Evolutionary conservation across 2,329 filamentous ascomycete species (phyloP), one percentile per base, ranked within the genome.

Genomic region (Didymella segeticola): DNA sequence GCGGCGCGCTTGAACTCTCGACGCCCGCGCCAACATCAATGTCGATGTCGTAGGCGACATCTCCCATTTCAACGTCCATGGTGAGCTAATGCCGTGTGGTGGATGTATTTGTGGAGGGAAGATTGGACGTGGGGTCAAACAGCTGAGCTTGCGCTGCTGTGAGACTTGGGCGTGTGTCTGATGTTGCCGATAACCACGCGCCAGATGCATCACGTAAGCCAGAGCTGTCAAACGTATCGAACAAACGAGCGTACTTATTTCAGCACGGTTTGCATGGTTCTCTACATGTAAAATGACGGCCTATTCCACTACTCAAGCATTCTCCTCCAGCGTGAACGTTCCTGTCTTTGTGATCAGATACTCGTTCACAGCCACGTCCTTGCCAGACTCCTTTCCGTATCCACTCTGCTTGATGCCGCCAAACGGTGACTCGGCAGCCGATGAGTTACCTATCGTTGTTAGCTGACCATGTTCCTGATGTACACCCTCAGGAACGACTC

Each of bases 321-420:
- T 49, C 20, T 64, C 67, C 43, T 83, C 81, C 42, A 88, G 65
- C 0, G 85, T 86, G 59, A 88, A 74, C 0, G 85, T 88, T 8
- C 85, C 86, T 0, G 86, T 88, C 77, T 88, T 88, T 11, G 83
- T 85, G 37, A 87, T 82, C 62, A 85, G 55, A 62, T 86, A 87
- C 68, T 87, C 85, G 37, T 81, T 78, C 17, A 87, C 80, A 3
- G 85, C 86, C 42, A 88, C 85, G 58, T 87, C 84, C 71, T 86
- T 88, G 14, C 86, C 86, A 26, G 80, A 83, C 67, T 88, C 86
- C 70, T 89, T 88, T 19, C 86, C 86, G 67, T 88, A 88, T 0
- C 86, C 86, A 5, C 82, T 85, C 66, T 88, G 84, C 75, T 88
- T 88, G 64, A 88, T 86, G 2, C 86, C 86, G 15, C 86, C 86